Evolutionary conservation across 208 protist genomes (phyloP), one percentile per base, ranked within the genome.

Genomic region (Leishmania martiniquensis): DNA sequence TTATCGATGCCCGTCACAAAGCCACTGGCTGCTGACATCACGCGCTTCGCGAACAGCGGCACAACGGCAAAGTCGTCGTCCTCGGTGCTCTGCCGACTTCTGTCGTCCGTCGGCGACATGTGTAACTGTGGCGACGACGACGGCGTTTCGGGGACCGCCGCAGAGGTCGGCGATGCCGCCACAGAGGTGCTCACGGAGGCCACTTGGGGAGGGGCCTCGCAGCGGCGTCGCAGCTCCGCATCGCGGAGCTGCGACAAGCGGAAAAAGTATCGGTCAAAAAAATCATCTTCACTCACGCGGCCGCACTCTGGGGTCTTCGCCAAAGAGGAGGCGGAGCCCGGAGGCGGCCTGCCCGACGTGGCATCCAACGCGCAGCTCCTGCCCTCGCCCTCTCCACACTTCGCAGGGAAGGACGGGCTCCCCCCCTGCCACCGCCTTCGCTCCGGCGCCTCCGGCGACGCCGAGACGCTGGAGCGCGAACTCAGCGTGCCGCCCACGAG

Each of bases 241-340:
- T 80, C 60, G 37, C 92, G 92, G 70, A 94, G 83, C 87, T 95
- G 89, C 32, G 84, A 78, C n/a, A 96, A 89, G 37, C 90, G 90
- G 75, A 96, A 95, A 76, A 95, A 95, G 83, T 96, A 96, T 32
- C 90, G 92, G 52, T 94, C 89, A 78, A 96, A 94, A 66, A 96
- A 96, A n/a, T 80, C 84, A 76, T 95, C 88, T 69, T 92, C 88
- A 9, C 63, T 86, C 1, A 96, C 70, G 45, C 42, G 5, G 54
- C 49, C 68, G 9, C 13, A 45, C 22, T 34, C 72, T 17, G 70
- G 47, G 1, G 42, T 62, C 49, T 39, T 32, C 9, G 42, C 20
- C 37, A 47, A 15, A 5, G 72, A 63, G 15, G 52, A 25, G 44
- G 17, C 25, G 20, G 65, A 69, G 17, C 25, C 34, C 17, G 6